Conservation (phyloP, 306 rosid species). For the Castanea sativa region DNA sequence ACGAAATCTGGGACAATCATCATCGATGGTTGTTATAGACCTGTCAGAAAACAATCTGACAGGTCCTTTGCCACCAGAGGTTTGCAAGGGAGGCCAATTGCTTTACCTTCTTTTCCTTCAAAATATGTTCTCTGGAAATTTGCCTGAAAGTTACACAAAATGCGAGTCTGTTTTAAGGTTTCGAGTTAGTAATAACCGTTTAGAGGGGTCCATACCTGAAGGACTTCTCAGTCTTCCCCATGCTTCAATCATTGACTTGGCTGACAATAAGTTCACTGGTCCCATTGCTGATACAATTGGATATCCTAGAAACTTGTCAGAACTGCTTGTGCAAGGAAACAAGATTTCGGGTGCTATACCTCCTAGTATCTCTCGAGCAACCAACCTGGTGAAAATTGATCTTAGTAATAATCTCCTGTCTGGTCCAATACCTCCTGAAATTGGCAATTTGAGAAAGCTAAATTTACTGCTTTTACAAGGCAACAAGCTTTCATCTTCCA, state of each 20-base stretch:
- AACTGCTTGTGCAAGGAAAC: slow-evolving; percentile 78
- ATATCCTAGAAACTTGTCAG: slow-evolving; percentile 70
- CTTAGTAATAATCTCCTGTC: slow-evolving; percentile 69
- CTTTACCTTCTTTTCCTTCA: slow-evolving; percentile 67
- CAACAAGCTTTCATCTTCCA: slow-evolving; percentile 69
- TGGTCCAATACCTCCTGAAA: slow-evolving; percentile 82
- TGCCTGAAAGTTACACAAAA: slow-evolving; percentile 58
- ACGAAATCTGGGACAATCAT: slow-evolving; percentile 58
- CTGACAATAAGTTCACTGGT: slow-evolving; percentile 64
- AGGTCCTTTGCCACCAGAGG: slow-evolving; percentile 73
- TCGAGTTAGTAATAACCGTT: slow-evolving; percentile 64
- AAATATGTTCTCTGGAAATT: slow-evolving; percentile 68
- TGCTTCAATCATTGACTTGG: slow-evolving; percentile 76
- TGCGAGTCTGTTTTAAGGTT: slow-evolving; percentile 73
- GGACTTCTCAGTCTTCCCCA: slow-evolving; percentile 69
- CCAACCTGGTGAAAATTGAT: slow-evolving; percentile 75
- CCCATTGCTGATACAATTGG: slow-evolving; percentile 48
- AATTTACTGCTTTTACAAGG: slow-evolving; percentile 77
- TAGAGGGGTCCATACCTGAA: slow-evolving; percentile 69
- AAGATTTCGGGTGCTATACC: slow-evolving; percentile 73
- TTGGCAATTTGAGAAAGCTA: slow-evolving; percentile 64
- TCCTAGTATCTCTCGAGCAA: slow-evolving; percentile 60
- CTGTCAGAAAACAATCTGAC: slow-evolving; percentile 74
- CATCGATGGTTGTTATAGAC: slow-evolving; percentile 67
- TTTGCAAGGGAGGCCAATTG: slow-evolving; percentile 69